phyloP scores from a whole-genome alignment of 2,329 filamentous ascomycete genomes.

The Mariannaea sp. region DNA sequence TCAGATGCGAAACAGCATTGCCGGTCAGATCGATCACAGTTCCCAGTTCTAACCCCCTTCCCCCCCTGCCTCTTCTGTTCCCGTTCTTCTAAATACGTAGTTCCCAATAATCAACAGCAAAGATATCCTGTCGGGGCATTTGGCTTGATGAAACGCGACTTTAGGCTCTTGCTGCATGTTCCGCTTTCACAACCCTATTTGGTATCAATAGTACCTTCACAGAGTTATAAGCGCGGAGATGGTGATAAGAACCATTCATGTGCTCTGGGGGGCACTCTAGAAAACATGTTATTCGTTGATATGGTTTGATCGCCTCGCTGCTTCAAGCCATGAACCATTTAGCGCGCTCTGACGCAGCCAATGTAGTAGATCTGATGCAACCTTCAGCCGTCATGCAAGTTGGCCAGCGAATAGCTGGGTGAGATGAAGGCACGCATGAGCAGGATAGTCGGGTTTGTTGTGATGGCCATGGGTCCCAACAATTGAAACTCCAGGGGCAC shows the following conservation, averaged over 20 bases:
- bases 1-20: neutral
- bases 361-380: constrained; percentile 1
- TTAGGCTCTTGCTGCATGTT: constrained; percentile 3
- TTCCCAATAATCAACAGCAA: too few species aligned
- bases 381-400: neutral
- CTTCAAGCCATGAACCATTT: constrained; percentile 1
- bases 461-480: constrained; percentile 15
- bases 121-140: too few species aligned
- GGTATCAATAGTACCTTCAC: neutral
- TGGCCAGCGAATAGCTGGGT: constrained; percentile 2
- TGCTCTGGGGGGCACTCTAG: too few species aligned
- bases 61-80: too few species aligned
- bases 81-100: too few species aligned
- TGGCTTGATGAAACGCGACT: constrained; percentile 44
- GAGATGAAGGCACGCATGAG: constrained; percentile 15
- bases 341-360: neutral
- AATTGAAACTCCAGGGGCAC: constrained; percentile 9
- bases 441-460: constrained; percentile 10
- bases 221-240: neutral
- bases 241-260: neutral
- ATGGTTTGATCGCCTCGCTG: constrained; percentile 15
- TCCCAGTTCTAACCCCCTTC: too few species aligned
- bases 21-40: neutral
- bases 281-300: neutral
- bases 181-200: constrained; percentile 5